Evolutionary conservation across 805 yeast species (phyloP).

Genomic region (Pichia thaimueangensis): DNA sequence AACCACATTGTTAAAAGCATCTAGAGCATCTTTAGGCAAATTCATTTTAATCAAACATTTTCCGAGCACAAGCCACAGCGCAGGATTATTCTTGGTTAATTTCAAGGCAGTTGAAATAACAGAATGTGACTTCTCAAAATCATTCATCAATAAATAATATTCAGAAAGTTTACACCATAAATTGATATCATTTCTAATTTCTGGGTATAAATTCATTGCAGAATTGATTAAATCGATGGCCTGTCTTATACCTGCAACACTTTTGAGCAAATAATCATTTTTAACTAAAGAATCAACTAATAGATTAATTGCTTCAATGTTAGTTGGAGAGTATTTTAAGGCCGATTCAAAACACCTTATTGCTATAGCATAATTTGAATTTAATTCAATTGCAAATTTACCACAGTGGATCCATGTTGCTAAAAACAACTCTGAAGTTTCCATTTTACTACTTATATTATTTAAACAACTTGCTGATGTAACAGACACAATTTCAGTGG

Average conservation of each 20-base stretch:
- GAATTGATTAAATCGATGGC: slow-evolving; percentile 37
- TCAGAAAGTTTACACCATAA: slow-evolving; percentile 48
- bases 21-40: slow-evolving; percentile 40
- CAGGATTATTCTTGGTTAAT: slow-evolving; percentile 29
- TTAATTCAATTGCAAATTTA: slow-evolving; percentile 38
- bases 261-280: slow-evolving; percentile 1
- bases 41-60: slow-evolving; percentile 41
- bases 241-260: slow-evolving; percentile 14
- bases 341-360: slow-evolving; percentile 39
- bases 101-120: slow-evolving; percentile 20
- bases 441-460: too few relatives aligned
- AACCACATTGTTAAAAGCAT: slow-evolving; percentile 40
- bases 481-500: too few relatives aligned
- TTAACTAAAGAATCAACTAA: slow-evolving; percentile 30
- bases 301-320: slow-evolving; percentile 37
- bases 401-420: slow-evolving; percentile 44
- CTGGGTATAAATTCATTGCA: slow-evolving; percentile 33
- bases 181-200: slow-evolving; percentile 32
- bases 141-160: slow-evolving; percentile 41
- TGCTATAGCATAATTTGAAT: slow-evolving; percentile 33
- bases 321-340: slow-evolving; percentile 35
- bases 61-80: slow-evolving; percentile 43
- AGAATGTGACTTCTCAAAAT: slow-evolving; percentile 46
- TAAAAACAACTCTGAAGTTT: not conserved
- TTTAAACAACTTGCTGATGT: too few relatives aligned